Conservation (phyloP, 192 early-diverging fungal species). For the Backusella liffmaniae region DNA sequence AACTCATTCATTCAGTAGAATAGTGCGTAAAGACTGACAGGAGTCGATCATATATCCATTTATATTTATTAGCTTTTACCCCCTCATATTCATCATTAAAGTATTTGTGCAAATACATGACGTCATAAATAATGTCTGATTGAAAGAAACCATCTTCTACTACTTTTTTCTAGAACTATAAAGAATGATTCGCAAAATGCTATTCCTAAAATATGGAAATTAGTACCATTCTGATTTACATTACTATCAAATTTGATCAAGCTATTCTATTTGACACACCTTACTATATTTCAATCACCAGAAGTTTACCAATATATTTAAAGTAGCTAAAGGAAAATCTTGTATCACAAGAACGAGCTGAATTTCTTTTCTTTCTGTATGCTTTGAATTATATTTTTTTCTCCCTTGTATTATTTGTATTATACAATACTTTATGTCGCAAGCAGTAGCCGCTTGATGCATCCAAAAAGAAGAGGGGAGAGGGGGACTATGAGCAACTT, state of each 20-base stretch:
- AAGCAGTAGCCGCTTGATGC: background rate
- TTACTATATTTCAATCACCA: background rate
- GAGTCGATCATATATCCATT: background rate
- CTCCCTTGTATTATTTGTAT: background rate
- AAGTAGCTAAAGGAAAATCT: background rate
- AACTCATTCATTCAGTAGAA: background rate
- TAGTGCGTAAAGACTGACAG: background rate
- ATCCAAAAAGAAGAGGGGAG: background rate
- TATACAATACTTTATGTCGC: background rate
- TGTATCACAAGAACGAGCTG: background rate
- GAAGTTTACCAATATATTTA: background rate
- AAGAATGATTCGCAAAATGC: background rate
- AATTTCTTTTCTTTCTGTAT: background rate
- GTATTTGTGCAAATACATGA: background rate
- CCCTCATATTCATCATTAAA: background rate
- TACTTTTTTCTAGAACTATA: background rate
- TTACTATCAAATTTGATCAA: background rate
- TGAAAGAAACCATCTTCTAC: background rate
- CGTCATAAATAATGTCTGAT: background rate
- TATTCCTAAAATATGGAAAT: background rate
- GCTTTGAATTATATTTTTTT: background rate
- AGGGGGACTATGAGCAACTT: background rate
- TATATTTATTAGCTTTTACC: background rate
- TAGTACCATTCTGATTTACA: background rate
- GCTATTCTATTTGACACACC: background rate